phyloP scores from a whole-genome alignment of 2,329 filamentous ascomycete species.

The Diaporthe caulivora region DNA sequence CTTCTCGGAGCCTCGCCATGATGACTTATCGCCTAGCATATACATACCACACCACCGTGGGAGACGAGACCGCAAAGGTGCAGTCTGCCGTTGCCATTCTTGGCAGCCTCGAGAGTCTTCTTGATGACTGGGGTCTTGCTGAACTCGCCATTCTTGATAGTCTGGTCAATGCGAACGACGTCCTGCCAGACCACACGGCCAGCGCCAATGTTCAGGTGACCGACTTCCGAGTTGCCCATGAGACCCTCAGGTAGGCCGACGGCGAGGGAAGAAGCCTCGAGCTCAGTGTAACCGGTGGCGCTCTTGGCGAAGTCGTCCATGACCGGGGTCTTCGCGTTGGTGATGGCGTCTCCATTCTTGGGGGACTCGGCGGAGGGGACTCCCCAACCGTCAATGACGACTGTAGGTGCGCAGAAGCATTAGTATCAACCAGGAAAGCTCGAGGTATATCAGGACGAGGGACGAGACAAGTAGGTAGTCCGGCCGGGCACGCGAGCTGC shows the following conservation, averaged over 20 bases:
- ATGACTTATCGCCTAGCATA: background rate
- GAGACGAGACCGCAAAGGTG: slow-evolving; percentile 94
- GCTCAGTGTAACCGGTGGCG: slow-evolving; percentile 86
- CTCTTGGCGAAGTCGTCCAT: slow-evolving; percentile 94
- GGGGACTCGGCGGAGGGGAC: slow-evolving; percentile 84
- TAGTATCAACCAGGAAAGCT: slow-evolving; percentile 71
- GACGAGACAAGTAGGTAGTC: slow-evolving; percentile 60
- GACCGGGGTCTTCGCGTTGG: slow-evolving; percentile 89
- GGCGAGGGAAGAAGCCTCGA: slow-evolving; percentile 95
- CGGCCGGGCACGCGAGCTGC: slow-evolving; percentile 41
- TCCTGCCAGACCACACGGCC: slow-evolving; percentile 99
- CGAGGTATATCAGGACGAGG: slow-evolving; percentile 68
- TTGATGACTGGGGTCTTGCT: slow-evolving; percentile 82
- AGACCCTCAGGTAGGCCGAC: slow-evolving; percentile 96
- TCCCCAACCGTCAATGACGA: slow-evolving; percentile 99
- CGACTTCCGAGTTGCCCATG: slow-evolving; percentile 99
- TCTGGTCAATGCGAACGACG: slow-evolving; percentile 94
- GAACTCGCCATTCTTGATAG: slow-evolving; percentile 87
- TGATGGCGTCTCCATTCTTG: slow-evolving; percentile 93
- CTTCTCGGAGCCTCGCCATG: background rate
- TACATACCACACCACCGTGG: slow-evolving; percentile 86
- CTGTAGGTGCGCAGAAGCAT: slow-evolving; percentile 68
- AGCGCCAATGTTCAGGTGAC: slow-evolving; percentile 98
- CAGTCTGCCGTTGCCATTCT: slow-evolving; percentile 89
- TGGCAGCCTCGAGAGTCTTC: slow-evolving; percentile 81